Percentiles rank a stretch among this genome's conserved stretches.
Evolutionary conservation across 139 green algal genomes (phyloP).

Genomic region (Edaphochlamys debaryana): DNA sequence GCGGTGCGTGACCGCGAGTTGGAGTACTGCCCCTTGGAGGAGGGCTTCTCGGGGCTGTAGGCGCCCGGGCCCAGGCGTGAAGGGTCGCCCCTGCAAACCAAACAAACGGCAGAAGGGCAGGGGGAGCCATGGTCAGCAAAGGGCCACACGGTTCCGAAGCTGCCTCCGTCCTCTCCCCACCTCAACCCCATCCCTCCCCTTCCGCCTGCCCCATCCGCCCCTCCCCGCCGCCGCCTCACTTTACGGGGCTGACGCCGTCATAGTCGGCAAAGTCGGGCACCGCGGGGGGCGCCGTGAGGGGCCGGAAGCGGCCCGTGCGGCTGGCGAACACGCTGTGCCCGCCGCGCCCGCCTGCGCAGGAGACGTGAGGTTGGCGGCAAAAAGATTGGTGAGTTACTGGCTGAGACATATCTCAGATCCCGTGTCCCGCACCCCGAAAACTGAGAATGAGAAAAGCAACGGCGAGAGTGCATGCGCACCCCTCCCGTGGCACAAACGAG

Average conservation of each 20-base stretch:
- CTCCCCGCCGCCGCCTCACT: not conserved
- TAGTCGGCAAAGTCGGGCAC: slow-evolving; percentile 26
- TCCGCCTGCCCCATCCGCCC: too few relatives aligned
- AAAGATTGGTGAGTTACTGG: too few relatives aligned
- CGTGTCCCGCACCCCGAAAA: too few relatives aligned
- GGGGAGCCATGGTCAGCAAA: not conserved
- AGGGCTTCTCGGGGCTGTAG: slow-evolving; percentile 27
- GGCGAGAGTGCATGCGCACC: too few relatives aligned
- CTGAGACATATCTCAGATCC: too few relatives aligned
- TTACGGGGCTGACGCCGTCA: not conserved
- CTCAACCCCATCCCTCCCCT: too few relatives aligned
- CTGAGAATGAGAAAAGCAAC: too few relatives aligned
- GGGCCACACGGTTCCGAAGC: not conserved
- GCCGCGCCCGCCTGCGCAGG: not conserved
- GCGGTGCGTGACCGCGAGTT: not conserved
- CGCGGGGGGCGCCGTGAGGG: slow-evolving; percentile 17
- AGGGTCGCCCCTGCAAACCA: slow-evolving; percentile 16
- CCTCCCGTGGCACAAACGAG: too few relatives aligned
- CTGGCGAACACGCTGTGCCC: too few relatives aligned
- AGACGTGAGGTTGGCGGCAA: too few relatives aligned
- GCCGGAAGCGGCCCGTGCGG: slow-evolving; percentile 22
- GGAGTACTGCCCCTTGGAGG: not conserved
- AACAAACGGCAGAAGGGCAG: not conserved
- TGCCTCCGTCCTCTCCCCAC: too few relatives aligned
- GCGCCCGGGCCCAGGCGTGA: slow-evolving; percentile 20